These are phyloP conservation scores for Sugiyamaella neomexicana DNA, from an alignment of 1,139 yeast genomes.

Conservation along the genomic window DNA sequence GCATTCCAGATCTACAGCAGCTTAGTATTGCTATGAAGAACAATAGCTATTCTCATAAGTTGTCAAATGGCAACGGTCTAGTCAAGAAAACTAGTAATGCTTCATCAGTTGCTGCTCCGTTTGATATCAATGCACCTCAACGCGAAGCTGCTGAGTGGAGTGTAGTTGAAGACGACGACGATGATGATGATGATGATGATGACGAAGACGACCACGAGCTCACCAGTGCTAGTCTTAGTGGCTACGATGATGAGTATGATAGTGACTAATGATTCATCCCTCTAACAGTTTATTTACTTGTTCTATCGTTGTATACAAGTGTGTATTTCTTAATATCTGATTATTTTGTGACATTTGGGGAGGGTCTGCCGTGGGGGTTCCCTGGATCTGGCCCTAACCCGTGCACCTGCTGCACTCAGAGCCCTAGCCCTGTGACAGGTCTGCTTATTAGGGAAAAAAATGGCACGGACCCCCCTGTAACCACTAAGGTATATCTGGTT, in stretches of 20 bases:
- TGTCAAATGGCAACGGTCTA: not conserved
- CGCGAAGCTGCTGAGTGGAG: conserved; percentile 31
- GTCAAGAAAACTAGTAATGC: conserved; percentile 1
- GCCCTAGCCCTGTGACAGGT: not conserved
- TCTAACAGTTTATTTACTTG: not conserved
- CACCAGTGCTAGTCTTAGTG: conserved; percentile 31
- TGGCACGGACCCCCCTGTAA: not conserved
- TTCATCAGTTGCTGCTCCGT: conserved; percentile 1
- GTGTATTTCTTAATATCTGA: not conserved
- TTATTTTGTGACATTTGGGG: not conserved
- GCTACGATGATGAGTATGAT: conserved; percentile 29
- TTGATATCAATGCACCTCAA: conserved; percentile 14
- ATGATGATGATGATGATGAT: conserved; percentile 22
- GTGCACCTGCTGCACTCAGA: not conserved
- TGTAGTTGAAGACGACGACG: conserved; percentile 26
- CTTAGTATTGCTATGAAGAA: conserved; percentile 8
- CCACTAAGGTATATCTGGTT: conserved; percentile 13
- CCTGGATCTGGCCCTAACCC: no score
- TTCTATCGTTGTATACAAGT: not conserved
- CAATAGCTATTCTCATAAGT: not conserved
- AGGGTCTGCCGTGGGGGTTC: not conserved
- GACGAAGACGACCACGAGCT: conserved; percentile 29
- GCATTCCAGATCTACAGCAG: conserved; percentile 14
- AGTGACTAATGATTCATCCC: conserved; percentile 22
- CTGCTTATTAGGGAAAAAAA: not conserved